Percentiles rank a stretch among this genome's conserved stretches.
These are phyloP conservation scores for Podospora conica DNA, from an alignment of 495 filamentous ascomycete species.

Conservation along the genomic window DNA sequence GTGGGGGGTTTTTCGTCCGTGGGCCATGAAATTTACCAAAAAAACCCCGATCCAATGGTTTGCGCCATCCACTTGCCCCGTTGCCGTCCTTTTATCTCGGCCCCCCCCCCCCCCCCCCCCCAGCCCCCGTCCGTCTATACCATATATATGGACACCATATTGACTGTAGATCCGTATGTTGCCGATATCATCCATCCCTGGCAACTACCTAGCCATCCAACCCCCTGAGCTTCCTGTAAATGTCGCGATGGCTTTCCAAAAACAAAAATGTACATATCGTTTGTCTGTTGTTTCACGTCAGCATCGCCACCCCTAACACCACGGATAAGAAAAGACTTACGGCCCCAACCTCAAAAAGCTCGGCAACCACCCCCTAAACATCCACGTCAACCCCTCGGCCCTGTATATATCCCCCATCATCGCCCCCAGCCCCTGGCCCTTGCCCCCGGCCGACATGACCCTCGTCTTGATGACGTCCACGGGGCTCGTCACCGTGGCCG, in stretches of 20 bases:
- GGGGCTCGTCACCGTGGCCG: conserved; percentile 89
- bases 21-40: too few species aligned
- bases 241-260: conserved; percentile 82
- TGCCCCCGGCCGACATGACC: conserved; percentile 71
- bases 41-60: neutral
- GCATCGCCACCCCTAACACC: conserved; percentile 4
- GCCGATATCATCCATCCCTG: conserved; percentile 3
- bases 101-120: neutral
- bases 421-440: conserved; percentile 50
- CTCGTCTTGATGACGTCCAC: conserved; percentile 97
- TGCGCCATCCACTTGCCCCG: neutral
- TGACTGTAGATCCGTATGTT: neutral
- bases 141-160: neutral
- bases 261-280: conserved; percentile 95
- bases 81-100: neutral
- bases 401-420: conserved; percentile 63
- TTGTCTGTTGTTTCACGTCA: conserved; percentile 44
- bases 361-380: conserved; percentile 97
- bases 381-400: conserved; percentile 78
- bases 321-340: conserved; percentile 30
- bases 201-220: conserved; percentile 31
- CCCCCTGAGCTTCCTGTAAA: conserved; percentile 49
- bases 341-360: conserved; percentile 85
- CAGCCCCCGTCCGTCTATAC: neutral
- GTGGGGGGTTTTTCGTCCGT: too few species aligned